phyloP scores from a whole-genome alignment of 805 yeast genomes.

The Zygotorulaspora danielsina region DNA sequence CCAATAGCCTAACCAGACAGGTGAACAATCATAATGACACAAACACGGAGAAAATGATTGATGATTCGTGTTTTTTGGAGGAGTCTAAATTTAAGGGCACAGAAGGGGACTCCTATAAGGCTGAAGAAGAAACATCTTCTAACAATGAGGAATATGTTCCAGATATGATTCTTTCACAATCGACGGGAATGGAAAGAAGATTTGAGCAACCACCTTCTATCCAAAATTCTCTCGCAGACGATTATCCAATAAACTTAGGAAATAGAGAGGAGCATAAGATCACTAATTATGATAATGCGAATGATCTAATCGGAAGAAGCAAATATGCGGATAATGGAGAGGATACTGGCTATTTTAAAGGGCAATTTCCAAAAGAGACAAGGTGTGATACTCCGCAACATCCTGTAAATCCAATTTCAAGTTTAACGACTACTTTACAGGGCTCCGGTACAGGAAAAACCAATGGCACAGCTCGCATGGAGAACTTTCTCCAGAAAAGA shows the following conservation, averaged over 20 bases:
- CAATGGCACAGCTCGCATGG: slow-evolving; percentile 12
- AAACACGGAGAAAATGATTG: not conserved
- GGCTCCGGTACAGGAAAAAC: slow-evolving; percentile 19
- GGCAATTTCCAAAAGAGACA: slow-evolving; percentile 1
- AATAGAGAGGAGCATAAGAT: slow-evolving; percentile 1
- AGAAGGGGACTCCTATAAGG: not conserved
- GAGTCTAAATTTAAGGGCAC: not conserved
- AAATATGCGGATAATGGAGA: not conserved
- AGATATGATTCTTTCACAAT: slow-evolving; percentile 47
- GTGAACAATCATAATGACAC: slow-evolving; percentile 8
- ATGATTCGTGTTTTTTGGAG: not conserved
- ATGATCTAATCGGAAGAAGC: slow-evolving; percentile 4
- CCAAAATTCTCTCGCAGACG: slow-evolving; percentile 27
- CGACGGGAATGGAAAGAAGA: slow-evolving; percentile 47
- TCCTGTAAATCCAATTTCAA: slow-evolving; percentile 33
- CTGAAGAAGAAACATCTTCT: not conserved
- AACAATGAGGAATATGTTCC: slow-evolving; percentile 36
- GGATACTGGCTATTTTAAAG: slow-evolving; percentile 1
- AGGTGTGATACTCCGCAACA: slow-evolving; percentile 9
- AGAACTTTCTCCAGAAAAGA: slow-evolving; percentile 12
- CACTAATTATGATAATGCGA: slow-evolving; percentile 3
- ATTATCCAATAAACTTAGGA: slow-evolving; percentile 5
- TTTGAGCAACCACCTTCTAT: slow-evolving; percentile 36
- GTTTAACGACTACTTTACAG: slow-evolving; percentile 31
- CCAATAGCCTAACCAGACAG: slow-evolving; percentile 25